Percentiles rank a stretch among this genome's conserved stretches.
Evolutionary conservation across 2,329 filamentous ascomycete genomes (phyloP).

Genomic region (Talaromyces sp.): DNA sequence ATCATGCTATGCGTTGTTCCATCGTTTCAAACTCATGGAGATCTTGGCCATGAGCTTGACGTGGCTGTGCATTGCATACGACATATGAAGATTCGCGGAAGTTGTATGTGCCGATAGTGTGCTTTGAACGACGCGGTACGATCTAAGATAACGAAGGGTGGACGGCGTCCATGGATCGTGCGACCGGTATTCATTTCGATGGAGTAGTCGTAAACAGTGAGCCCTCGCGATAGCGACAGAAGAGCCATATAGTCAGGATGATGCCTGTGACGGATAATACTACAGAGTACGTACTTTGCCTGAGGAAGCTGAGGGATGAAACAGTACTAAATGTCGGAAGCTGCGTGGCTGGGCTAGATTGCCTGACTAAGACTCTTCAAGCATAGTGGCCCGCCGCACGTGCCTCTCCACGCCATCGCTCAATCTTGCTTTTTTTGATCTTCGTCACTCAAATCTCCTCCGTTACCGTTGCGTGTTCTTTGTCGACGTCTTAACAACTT

Average conservation of each 20-base stretch:
- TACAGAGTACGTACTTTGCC: too few relatives aligned
- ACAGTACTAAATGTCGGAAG: neutral
- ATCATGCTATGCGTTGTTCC: neutral
- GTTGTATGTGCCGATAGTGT: neutral
- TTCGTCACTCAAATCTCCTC: neutral
- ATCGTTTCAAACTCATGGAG: neutral
- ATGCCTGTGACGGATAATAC: too few relatives aligned
- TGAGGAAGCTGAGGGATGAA: neutral
- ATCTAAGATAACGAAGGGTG: neutral
- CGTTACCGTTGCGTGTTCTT: neutral
- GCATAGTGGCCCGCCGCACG: slow-evolving; percentile 4
- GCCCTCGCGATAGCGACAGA: neutral
- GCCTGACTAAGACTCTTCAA: neutral
- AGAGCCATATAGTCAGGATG: neutral
- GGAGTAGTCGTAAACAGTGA: neutral
- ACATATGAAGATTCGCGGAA: neutral
- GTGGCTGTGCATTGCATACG: slow-evolving; percentile 1
- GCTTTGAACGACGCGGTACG: neutral
- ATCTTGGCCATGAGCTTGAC: neutral
- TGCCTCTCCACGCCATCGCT: slow-evolving; percentile 2
- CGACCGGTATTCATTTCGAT: neutral
- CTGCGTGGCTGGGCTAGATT: neutral
- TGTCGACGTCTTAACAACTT: neutral
- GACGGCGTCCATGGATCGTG: neutral
- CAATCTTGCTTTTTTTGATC: neutral